These are phyloP conservation scores for Rhizopus sp. DNA, from an alignment of 371 early-diverging fungal genomes.

Conservation along the genomic window DNA sequence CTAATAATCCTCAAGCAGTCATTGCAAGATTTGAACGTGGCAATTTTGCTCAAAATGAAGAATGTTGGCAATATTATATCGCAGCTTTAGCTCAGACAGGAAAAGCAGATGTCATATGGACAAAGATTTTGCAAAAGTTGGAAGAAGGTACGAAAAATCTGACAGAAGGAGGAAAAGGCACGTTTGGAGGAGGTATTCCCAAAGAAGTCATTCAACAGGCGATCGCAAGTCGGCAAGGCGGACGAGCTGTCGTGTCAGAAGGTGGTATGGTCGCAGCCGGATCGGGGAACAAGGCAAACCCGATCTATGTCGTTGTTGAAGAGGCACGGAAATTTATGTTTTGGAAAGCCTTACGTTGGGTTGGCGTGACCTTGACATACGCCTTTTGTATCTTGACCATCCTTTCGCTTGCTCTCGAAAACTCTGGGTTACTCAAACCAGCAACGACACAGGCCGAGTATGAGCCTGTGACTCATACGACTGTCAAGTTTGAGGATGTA, in stretches of 20 bases:
- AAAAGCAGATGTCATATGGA: slow-evolving; percentile 64
- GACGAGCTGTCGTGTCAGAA: slow-evolving; percentile 18
- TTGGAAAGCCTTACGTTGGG: slow-evolving; percentile 74
- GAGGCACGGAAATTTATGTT: slow-evolving; percentile 68
- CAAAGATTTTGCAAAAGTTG: slow-evolving; percentile 63
- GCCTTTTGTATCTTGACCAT: slow-evolving; percentile 79
- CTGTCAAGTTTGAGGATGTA: slow-evolving; percentile 89
- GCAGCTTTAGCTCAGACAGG: slow-evolving; percentile 69
- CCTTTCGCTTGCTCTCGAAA: slow-evolving; percentile 73
- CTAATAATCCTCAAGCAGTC: slow-evolving; percentile 65
- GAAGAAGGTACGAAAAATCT: slow-evolving; percentile 42
- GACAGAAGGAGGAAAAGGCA: background rate
- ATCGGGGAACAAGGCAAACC: slow-evolving; percentile 48
- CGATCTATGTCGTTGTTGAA: slow-evolving; percentile 64
- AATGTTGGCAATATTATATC: slow-evolving; percentile 70
- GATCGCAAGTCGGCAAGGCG: slow-evolving; percentile 32
- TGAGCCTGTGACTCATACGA: slow-evolving; percentile 66
- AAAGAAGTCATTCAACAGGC: slow-evolving; percentile 42
- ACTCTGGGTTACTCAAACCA: slow-evolving; percentile 73
- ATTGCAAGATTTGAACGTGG: slow-evolving; percentile 75
- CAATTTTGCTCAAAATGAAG: slow-evolving; percentile 64
- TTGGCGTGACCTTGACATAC: slow-evolving; percentile 74
- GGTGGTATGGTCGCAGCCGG: slow-evolving; percentile 25
- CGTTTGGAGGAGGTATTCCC: slow-evolving; percentile 1
- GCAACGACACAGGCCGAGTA: slow-evolving; percentile 67